phyloP scores from a whole-genome alignment of 805 yeast species.

The Pichia gijzeniarum region DNA sequence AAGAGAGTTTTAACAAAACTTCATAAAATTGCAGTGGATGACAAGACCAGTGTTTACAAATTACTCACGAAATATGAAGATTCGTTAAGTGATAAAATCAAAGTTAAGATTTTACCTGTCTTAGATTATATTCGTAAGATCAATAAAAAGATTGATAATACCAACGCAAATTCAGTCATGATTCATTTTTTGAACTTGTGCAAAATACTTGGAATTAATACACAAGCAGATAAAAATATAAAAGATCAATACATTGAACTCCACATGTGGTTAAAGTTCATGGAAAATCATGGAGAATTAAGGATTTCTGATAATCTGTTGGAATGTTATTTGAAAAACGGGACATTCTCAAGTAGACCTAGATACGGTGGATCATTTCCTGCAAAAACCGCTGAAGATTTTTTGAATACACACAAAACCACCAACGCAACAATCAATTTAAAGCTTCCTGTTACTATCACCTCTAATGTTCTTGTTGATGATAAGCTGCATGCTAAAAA shows the following conservation, averaged over 20 bases:
- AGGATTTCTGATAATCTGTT: conserved; percentile 2
- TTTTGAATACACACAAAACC: not conserved
- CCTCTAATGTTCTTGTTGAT: not conserved
- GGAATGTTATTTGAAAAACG: conserved; percentile 5
- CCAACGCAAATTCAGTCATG: conserved; percentile 7
- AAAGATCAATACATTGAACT: conserved; percentile 3
- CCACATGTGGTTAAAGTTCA: conserved; percentile 3
- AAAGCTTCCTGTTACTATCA: conserved; percentile 3
- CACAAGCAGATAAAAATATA: not conserved
- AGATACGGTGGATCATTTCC: no score
- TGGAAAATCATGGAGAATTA: not conserved
- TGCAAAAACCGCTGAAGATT: not conserved
- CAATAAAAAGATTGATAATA: conserved; percentile 1
- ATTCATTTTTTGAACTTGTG: conserved; percentile 6
- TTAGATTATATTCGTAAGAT: conserved; percentile 1
- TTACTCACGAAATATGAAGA: conserved; percentile 7
- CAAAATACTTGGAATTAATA: not conserved
- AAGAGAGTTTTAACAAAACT: not conserved
- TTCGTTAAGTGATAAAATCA: conserved; percentile 4
- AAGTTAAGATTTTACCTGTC: conserved; percentile 1
- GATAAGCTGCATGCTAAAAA: not conserved
- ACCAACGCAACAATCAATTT: conserved; percentile 1
- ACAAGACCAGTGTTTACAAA: not conserved
- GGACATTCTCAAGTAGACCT: not conserved
- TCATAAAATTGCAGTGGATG: not conserved